Evolutionary conservation across 1,284 basidiomycete genomes (phyloP), one percentile per base, ranked within the genome.

Genomic region (Ustilago esculenta): DNA sequence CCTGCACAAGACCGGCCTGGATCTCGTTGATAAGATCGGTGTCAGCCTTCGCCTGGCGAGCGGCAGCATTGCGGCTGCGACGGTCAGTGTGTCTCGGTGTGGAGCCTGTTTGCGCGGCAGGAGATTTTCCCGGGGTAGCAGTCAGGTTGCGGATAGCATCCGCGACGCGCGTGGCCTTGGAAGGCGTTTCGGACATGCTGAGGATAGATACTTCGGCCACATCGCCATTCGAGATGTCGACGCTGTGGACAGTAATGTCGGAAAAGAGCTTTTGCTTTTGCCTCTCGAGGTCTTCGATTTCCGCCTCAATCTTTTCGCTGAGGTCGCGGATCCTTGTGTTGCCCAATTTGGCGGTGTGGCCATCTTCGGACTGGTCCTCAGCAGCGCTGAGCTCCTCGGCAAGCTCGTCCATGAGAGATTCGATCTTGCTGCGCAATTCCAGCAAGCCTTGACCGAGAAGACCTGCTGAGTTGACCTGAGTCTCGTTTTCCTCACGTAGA

Each of bases 361-460:
- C 33, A 21, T 55, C 46, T n/a, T 63, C 58, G 4, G 68, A 61
- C 11, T 55, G 46, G 17, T 63, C 57, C 24, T 73, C 67, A 21
- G 54, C 63, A 15, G 53, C 54, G 14, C 48, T 65, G 49, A 71
- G 64, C 59, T 67, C 73, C 30, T 75, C 57, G 35, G 67, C 66
- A 14, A 75, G 65, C 43, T 76, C 73, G 37, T 79, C 77, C 52
- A 74, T 65, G 37, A 79, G 42, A 4, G 61, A 63, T 30, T 79
- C 76, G 48, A 79, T 74, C 50, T 65, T 69, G 49, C 48, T 59
- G 42, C 73, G 70, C 29, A 76, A 59, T 21, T 72, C 67, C 12
- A 79, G 58, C 21, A 79, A 52, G 21, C 69, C 76, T 32, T 75
- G 72, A n/a, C 77, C 77, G 8, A 79, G 67, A 15, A 73, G 53